phyloP scores from a whole-genome alignment of 176 grass and related monocot species.

The Aegilops sharonensis region DNA sequence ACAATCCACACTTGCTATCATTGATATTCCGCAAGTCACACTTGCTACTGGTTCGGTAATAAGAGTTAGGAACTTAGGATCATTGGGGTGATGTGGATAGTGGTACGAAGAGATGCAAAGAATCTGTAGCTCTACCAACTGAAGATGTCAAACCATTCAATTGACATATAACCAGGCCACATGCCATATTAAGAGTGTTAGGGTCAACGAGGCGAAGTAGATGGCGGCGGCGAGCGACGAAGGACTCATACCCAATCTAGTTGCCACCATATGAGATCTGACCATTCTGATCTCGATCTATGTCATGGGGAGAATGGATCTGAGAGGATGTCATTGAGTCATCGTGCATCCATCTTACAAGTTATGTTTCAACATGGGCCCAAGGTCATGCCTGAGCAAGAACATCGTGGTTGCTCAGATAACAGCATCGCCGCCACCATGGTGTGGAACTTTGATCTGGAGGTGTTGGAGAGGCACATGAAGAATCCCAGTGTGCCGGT shows the following conservation, averaged over 20 bases:
- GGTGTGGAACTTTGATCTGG: neutral
- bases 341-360: neutral
- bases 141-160: neutral
- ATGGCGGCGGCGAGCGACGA: neutral
- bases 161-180: neutral
- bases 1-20: neutral
- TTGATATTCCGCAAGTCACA: neutral
- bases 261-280: neutral
- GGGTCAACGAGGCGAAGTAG: neutral
- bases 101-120: neutral
- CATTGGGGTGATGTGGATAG: neutral
- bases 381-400: neutral
- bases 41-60: neutral
- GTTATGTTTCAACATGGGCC: neutral
- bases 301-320: neutral
- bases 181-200: neutral
- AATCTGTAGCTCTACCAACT: neutral
- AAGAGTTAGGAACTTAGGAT: neutral
- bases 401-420: neutral
- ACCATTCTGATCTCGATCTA: neutral
- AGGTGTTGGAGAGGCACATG: neutral
- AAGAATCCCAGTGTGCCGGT: neutral
- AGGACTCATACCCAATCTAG: neutral
- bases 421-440: neutral
- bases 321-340: neutral